Percentiles rank a stretch among this genome's conserved stretches.
Conservation (phyloP, 129 eudicot genomes). For the Mikania micrantha region DNA sequence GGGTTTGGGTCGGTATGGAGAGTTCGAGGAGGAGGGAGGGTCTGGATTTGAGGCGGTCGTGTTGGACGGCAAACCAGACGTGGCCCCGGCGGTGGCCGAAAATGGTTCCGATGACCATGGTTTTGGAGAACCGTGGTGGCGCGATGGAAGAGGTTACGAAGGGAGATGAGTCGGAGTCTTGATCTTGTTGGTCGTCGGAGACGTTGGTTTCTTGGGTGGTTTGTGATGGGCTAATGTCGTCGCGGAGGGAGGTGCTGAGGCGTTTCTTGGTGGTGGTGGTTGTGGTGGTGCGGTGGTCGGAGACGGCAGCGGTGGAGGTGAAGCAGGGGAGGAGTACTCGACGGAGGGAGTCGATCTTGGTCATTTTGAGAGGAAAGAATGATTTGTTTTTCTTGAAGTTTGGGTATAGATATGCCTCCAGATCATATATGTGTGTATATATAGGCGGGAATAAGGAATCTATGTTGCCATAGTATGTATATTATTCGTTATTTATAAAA, state of each 20-base stretch:
- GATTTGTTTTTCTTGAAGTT: conserved; percentile 11
- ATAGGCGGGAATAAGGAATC: conserved; percentile 16
- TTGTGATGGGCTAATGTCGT: conserved; percentile 38
- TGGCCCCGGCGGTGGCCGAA: conserved; percentile 91
- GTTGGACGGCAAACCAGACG: conserved; percentile 84
- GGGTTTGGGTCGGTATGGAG: conserved; percentile 65
- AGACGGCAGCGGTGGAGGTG: conserved; percentile 41
- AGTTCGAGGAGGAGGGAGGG: conserved; percentile 87
- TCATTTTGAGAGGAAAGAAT: conserved; percentile 31
- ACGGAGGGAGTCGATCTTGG: conserved; percentile 72
- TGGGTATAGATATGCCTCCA: neutral
- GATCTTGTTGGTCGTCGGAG: conserved; percentile 20
- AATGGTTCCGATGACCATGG: conserved; percentile 88
- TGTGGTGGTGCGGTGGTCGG: conserved; percentile 26
- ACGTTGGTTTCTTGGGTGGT: conserved; percentile 13
- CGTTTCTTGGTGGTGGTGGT: conserved; percentile 64
- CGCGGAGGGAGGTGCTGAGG: conserved; percentile 92
- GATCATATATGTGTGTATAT: neutral
- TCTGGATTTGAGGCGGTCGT: conserved; percentile 45
- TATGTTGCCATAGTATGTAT: neutral
- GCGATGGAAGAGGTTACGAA: conserved; percentile 17
- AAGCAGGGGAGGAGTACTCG: conserved; percentile 68
- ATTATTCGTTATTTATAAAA: no score
- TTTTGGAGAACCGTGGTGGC: conserved; percentile 62
- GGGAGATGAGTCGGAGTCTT: conserved; percentile 29